phyloP scores from a whole-genome alignment of 148 eudicot genomes.

The Rhododendron kiyosumense region DNA sequence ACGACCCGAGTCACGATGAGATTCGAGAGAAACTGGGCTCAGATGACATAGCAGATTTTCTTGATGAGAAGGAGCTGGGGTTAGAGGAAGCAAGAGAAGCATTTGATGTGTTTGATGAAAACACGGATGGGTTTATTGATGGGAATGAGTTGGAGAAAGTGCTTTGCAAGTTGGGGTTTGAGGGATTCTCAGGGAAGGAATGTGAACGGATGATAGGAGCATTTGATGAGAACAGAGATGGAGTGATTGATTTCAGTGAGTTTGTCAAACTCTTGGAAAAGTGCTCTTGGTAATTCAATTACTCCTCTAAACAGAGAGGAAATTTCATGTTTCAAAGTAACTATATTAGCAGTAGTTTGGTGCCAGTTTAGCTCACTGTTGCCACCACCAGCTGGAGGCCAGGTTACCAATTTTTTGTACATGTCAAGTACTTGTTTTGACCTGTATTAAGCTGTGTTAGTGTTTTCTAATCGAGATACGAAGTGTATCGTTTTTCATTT shows the following conservation, averaged over 20 bases:
- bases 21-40: background rate
- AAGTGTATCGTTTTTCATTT: background rate
- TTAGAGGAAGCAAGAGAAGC: constrained; percentile 50
- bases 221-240: constrained; percentile 48
- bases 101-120: constrained; percentile 54
- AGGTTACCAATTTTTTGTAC: background rate
- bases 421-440: background rate
- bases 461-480: background rate
- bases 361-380: background rate
- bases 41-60: constrained; percentile 22
- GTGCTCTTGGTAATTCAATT: background rate
- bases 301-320: background rate
- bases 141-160: constrained; percentile 40
- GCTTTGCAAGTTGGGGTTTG: constrained; percentile 33
- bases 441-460: background rate
- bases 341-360: background rate
- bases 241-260: constrained; percentile 38
- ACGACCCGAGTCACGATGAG: constrained; percentile 11
- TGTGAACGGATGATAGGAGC: constrained; percentile 43
- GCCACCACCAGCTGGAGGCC: background rate
- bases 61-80: constrained; percentile 35
- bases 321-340: background rate
- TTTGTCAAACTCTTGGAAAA: constrained; percentile 40
- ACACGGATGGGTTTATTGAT: constrained; percentile 61
- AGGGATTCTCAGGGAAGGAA: constrained; percentile 18